Evolutionary conservation across 148 eudicot species (phyloP).

Genomic region (Rhododendron simsii): DNA sequence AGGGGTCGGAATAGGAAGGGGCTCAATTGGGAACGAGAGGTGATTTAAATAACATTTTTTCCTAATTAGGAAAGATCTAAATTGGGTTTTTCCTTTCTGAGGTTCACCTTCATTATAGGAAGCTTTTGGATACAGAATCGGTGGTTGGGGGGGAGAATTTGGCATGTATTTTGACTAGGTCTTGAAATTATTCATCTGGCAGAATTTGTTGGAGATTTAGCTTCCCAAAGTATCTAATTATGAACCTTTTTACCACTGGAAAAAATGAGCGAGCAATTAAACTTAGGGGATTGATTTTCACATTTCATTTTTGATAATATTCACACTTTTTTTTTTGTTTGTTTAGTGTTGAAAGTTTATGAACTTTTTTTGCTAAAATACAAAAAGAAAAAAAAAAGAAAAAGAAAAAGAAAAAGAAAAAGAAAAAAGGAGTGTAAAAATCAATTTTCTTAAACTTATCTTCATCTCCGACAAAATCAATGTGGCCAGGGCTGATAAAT

Average conservation of each 20-base stretch:
- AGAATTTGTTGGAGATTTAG: neutral
- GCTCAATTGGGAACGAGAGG: neutral
- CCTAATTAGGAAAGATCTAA: neutral
- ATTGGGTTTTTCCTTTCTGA: neutral
- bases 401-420: too few species aligned
- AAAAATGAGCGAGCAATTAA: too few species aligned
- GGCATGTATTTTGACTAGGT: neutral
- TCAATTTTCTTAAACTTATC: too few species aligned
- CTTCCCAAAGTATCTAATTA: neutral
- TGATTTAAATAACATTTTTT: neutral
- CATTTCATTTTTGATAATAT: too few species aligned
- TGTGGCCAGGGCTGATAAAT: too few species aligned
- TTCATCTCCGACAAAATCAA: too few species aligned
- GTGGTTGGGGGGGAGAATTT: neutral
- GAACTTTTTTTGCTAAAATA: too few species aligned
- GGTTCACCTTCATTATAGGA: constrained; percentile 3
- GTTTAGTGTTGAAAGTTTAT: too few species aligned
- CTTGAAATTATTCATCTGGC: neutral
- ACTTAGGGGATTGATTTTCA: too few species aligned
- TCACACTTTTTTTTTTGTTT: too few species aligned
- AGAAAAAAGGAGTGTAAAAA: too few species aligned
- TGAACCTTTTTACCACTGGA: neutral
- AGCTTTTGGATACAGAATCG: neutral
- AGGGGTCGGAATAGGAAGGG: neutral
- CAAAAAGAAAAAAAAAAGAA: too few species aligned